Conservation (phyloP, 1,284 basidiomycete species). For the Ganoderma meredithae region DNA sequence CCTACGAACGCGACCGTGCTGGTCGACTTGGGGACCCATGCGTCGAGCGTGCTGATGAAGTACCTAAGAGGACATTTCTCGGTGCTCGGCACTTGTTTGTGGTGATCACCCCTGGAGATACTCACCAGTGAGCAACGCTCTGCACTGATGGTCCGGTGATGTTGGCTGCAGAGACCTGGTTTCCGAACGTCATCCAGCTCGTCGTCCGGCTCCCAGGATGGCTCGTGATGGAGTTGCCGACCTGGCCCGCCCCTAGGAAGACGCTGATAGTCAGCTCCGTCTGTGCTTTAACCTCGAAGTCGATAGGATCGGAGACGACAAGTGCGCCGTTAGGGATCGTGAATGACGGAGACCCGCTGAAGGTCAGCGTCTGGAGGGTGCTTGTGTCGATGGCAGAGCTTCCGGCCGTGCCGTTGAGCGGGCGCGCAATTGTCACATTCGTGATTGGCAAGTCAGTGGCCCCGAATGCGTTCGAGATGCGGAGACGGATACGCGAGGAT, state of each 20-base stretch:
- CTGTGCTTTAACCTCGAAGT: constrained; percentile 47
- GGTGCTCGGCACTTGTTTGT: too few relatives aligned
- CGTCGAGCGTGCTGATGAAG: constrained; percentile 54
- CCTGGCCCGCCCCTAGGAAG: constrained; percentile 51
- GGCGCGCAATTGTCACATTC: constrained; percentile 51
- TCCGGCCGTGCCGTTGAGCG: constrained; percentile 47
- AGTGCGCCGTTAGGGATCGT: constrained; percentile 54
- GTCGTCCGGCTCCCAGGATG: constrained; percentile 60
- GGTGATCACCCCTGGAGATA: neutral
- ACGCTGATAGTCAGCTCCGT: constrained; percentile 50
- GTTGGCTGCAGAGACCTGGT: constrained; percentile 45
- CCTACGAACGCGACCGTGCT: constrained; percentile 53
- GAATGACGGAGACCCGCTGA: constrained; percentile 50
- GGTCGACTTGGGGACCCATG: constrained; percentile 42
- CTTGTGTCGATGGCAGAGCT: constrained; percentile 43
- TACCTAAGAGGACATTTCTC: constrained; percentile 40
- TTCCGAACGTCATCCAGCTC: constrained; percentile 50
- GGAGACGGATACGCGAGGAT: constrained; percentile 50
- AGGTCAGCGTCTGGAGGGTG: constrained; percentile 50
- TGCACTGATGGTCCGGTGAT: constrained; percentile 42
- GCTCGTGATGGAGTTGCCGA: constrained; percentile 49
- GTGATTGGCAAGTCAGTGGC: constrained; percentile 52
- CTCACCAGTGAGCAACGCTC: constrained; percentile 51
- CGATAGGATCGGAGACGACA: constrained; percentile 53
- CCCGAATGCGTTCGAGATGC: constrained; percentile 58